Percentiles rank a stretch among this genome's conserved stretches.
phyloP scores from a whole-genome alignment of 2,329 filamentous ascomycete genomes.

The Ophiocordyceps unilateralis region DNA sequence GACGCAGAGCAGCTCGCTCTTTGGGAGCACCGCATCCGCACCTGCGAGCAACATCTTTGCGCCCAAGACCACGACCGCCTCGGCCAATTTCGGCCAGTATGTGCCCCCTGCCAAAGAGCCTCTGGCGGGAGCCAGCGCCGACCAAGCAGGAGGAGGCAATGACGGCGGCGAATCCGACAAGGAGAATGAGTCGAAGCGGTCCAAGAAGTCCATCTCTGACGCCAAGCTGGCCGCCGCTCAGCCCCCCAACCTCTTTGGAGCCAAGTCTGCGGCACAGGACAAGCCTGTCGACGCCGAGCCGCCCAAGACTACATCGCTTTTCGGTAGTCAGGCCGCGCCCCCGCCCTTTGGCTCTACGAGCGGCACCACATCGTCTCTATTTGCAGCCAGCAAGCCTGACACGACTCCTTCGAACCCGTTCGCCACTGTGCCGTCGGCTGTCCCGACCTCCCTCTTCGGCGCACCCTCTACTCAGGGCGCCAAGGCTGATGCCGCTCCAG shows the following conservation, averaged over 20 bases:
- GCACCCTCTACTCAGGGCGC: constrained; percentile 3
- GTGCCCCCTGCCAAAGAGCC: constrained; percentile 11
- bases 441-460: constrained; percentile 20
- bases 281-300: constrained; percentile 10
- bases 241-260: constrained; percentile 14
- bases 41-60: constrained; percentile 17
- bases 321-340: constrained; percentile 4
- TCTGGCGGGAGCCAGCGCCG: constrained; percentile 7
- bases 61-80: constrained; percentile 16
- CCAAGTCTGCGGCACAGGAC: constrained; percentile 10
- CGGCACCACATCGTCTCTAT: background rate
- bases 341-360: background rate
- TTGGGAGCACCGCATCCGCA: constrained; percentile 12
- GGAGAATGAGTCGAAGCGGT: constrained; percentile 21
- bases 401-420: constrained; percentile 6
- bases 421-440: constrained; percentile 8
- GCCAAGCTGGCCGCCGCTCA: constrained; percentile 14
- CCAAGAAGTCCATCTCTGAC: constrained; percentile 17
- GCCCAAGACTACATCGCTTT: constrained; percentile 8
- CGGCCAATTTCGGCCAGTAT: constrained; percentile 18
- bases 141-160: constrained; percentile 12
- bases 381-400: background rate
- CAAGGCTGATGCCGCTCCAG: constrained; percentile 6
- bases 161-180: constrained; percentile 25
- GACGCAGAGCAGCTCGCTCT: constrained; percentile 13